A percentile compares a stretch with the other conserved stretches of the same genome.
These are phyloP conservation scores for Cylindrotheca closterium DNA, from an alignment of 108 stramenopile genomes.

Conservation along the genomic window DNA sequence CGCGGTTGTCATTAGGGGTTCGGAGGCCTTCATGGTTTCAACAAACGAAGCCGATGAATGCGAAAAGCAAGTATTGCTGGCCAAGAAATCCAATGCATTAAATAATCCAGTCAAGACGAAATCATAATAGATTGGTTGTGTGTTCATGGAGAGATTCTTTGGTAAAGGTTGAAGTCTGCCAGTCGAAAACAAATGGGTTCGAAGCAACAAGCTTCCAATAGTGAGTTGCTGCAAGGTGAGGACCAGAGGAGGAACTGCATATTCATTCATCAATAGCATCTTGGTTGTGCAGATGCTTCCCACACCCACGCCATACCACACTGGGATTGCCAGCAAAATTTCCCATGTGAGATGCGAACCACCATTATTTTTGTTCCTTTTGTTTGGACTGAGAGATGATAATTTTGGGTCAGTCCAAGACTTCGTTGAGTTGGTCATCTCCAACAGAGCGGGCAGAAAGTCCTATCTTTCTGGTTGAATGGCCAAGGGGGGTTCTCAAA, in stretches of 20 bases:
- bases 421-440: too few relatives aligned
- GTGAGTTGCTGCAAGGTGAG: slow-evolving; percentile 30
- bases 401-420: too few relatives aligned
- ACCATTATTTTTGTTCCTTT: too few relatives aligned
- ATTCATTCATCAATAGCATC: slow-evolving; percentile 31
- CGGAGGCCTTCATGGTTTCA: slow-evolving; percentile 75
- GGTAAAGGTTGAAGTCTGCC: slow-evolving; percentile 3
- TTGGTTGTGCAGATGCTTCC: slow-evolving; percentile 61
- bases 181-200: background rate
- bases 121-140: slow-evolving; percentile 8
- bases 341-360: background rate
- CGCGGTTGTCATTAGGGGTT: slow-evolving; percentile 68
- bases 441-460: too few relatives aligned
- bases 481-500: too few relatives aligned
- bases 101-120: slow-evolving; percentile 36
- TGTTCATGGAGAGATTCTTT: background rate
- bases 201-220: slow-evolving; percentile 19
- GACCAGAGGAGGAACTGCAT: slow-evolving; percentile 18
- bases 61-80: slow-evolving; percentile 56
- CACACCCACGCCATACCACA: slow-evolving; percentile 68
- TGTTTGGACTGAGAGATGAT: too few relatives aligned
- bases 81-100: slow-evolving; percentile 56
- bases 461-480: too few relatives aligned
- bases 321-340: slow-evolving; percentile 29
- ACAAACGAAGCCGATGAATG: slow-evolving; percentile 66